phyloP scores from a whole-genome alignment of 225 moss, liverwort and hornwort genomes.

The Bryum argenteum region DNA sequence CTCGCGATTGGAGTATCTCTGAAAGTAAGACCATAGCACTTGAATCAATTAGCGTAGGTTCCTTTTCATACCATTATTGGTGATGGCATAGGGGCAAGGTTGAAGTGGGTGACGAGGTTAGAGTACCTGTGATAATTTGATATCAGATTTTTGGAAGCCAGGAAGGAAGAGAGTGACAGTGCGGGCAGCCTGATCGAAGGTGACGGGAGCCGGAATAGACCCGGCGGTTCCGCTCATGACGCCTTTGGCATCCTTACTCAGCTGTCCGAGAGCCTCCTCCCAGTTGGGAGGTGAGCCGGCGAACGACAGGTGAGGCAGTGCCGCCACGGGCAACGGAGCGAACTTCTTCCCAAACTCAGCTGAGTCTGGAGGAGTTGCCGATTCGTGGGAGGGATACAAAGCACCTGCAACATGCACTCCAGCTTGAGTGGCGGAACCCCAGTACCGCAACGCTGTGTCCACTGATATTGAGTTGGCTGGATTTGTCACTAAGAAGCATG shows the following conservation, averaged over 20 bases:
- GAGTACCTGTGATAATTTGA: slow-evolving; percentile 87
- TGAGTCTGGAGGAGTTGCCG: slow-evolving; percentile 36
- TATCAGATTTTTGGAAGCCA: slow-evolving; percentile 90
- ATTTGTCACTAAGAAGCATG: slow-evolving; percentile 76
- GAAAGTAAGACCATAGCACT: no score
- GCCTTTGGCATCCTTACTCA: slow-evolving; percentile 58
- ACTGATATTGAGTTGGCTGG: slow-evolving; percentile 64
- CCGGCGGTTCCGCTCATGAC: slow-evolving; percentile 52
- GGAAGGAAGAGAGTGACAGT: slow-evolving; percentile 87
- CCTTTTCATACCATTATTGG: no score
- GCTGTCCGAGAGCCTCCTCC: slow-evolving; percentile 58
- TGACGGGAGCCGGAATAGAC: slow-evolving; percentile 62
- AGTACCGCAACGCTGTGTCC: slow-evolving; percentile 82
- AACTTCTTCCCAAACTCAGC: slow-evolving; percentile 47
- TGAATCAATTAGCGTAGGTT: no score
- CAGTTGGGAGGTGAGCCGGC: slow-evolving; percentile 54
- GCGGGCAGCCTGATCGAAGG: slow-evolving; percentile 66
- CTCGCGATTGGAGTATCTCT: no score
- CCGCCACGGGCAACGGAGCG: slow-evolving; percentile 58
- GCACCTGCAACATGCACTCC: slow-evolving; percentile 80
- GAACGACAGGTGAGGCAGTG: slow-evolving; percentile 61
- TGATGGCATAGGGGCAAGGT: no score
- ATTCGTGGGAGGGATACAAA: slow-evolving; percentile 39
- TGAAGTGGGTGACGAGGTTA: no score
- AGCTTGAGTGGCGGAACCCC: slow-evolving; percentile 96